Conservation (phyloP, 306 rosid genomes). For the Castanospermum australe region DNA sequence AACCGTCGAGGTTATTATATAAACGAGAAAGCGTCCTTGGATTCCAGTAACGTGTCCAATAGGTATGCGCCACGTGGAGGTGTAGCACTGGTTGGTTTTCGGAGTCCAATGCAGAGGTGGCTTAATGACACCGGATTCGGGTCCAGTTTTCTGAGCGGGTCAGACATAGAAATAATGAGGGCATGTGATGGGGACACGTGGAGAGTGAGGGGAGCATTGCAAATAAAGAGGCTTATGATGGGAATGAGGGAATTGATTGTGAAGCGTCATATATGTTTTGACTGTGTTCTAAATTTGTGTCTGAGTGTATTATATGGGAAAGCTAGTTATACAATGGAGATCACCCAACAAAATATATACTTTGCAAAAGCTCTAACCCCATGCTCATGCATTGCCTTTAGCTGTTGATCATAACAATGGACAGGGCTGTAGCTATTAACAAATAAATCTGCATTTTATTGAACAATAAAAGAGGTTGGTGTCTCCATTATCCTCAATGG, state of each 20-base stretch:
- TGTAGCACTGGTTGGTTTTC: conserved; percentile 27
- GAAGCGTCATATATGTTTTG: too few species aligned
- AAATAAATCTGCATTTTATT: background rate
- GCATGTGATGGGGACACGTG: conserved; percentile 52
- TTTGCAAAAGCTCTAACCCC: background rate
- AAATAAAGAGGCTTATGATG: background rate
- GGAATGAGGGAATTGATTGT: conserved; percentile 27
- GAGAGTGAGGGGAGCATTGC: too few species aligned
- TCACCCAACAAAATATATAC: background rate
- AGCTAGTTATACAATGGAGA: background rate
- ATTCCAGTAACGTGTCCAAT: conserved; percentile 56
- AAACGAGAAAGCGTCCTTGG: conserved; percentile 71
- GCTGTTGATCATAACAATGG: background rate
- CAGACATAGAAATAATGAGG: conserved; percentile 21
- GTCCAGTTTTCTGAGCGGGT: background rate
- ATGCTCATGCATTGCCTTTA: background rate
- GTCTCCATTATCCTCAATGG: background rate
- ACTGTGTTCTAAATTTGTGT: too few species aligned
- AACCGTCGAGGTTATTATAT: conserved; percentile 55
- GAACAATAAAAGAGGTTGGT: background rate
- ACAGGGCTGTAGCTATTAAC: background rate
- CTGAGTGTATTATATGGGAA: too few species aligned
- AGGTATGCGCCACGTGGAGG: conserved; percentile 43
- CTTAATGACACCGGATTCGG: conserved; percentile 49
- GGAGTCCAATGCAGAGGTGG: conserved; percentile 57